Percentiles rank a stretch among this genome's conserved stretches.
phyloP scores from a whole-genome alignment of 2,329 filamentous ascomycete genomes.

The Teratosphaeria pseudoeucalypti region DNA sequence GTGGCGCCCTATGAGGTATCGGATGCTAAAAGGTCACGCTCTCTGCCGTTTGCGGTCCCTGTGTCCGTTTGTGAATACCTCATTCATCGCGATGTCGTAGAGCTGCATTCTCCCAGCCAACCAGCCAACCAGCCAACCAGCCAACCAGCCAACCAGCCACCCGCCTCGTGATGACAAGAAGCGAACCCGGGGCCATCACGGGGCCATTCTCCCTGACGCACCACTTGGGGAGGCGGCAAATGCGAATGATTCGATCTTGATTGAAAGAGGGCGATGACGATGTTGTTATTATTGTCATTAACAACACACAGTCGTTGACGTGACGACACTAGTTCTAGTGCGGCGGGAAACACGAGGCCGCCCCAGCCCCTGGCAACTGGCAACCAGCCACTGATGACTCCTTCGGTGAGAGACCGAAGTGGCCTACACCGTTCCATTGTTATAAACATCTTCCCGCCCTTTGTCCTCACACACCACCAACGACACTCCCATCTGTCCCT shows the following conservation, averaged over 20 bases:
- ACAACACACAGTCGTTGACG: too few relatives aligned
- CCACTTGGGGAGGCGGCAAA: too few relatives aligned
- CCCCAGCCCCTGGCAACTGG: background rate
- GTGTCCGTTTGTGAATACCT: background rate
- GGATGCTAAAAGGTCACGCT: background rate
- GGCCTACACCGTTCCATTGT: too few relatives aligned
- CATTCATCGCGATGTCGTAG: background rate
- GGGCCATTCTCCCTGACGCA: too few relatives aligned
- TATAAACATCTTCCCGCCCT: background rate
- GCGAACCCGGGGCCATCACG: too few relatives aligned
- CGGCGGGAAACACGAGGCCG: background rate
- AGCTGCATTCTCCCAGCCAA: background rate
- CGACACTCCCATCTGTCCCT: background rate
- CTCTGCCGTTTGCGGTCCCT: background rate
- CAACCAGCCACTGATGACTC: background rate
- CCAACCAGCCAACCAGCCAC: background rate
- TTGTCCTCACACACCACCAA: background rate
- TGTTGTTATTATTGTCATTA: background rate
- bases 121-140: background rate
- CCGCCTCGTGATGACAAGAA: too few relatives aligned
- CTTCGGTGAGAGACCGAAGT: background rate
- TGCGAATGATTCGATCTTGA: background rate
- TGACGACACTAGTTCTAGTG: background rate
- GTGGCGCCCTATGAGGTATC: background rate
- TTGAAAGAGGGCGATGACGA: background rate